Conservation (phyloP, 805 yeast species). For the Saccharomycopsis olivae region DNA sequence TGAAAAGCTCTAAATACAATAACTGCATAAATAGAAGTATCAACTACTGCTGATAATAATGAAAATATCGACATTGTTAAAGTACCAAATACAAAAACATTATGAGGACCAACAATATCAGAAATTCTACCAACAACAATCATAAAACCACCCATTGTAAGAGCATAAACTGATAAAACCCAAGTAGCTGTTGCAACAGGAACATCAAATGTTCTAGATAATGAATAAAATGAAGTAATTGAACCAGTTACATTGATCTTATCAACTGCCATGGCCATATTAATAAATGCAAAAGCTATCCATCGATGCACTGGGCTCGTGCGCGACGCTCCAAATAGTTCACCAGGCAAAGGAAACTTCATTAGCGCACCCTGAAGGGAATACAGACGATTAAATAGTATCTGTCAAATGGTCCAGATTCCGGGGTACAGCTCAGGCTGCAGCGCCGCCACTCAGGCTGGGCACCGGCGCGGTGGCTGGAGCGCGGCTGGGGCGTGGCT, state of each 20-base stretch:
- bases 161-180: constrained; percentile 34
- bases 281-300: too few species aligned
- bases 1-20: constrained; percentile 38
- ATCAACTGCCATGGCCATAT: constrained; percentile 17
- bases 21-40: constrained; percentile 25
- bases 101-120: constrained; percentile 28
- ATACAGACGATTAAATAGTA: too few species aligned
- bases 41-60: constrained; percentile 28
- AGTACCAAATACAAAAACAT: constrained; percentile 26
- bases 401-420: too few species aligned
- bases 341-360: too few species aligned
- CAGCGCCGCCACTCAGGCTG: too few species aligned
- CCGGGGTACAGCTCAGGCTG: too few species aligned
- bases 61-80: constrained; percentile 33
- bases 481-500: too few species aligned
- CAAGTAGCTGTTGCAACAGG: constrained; percentile 30
- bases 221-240: constrained; percentile 19
- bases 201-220: constrained; percentile 30
- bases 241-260: constrained; percentile 23
- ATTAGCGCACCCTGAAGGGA: too few species aligned
- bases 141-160: constrained; percentile 36
- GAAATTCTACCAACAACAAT: constrained; percentile 32
- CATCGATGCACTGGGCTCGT: too few species aligned
- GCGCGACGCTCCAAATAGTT: too few species aligned
- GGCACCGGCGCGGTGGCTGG: too few species aligned